Base-by-base conservation (phyloP, 441 rosid species). In the Oxalis stricta region DNA sequence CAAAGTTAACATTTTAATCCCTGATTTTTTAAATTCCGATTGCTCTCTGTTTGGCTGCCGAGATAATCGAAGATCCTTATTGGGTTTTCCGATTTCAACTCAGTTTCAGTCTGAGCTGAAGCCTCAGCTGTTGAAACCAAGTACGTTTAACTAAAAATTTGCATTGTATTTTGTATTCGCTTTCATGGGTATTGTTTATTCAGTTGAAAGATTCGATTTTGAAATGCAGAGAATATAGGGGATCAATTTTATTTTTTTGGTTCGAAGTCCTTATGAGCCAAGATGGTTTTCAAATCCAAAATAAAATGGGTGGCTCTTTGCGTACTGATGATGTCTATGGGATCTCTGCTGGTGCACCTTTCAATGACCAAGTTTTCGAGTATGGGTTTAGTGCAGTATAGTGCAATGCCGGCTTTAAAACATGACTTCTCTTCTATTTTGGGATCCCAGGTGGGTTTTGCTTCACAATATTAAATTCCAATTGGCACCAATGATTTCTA, bases 291-390 rank as follows among this genome's bases (percentile, higher is more conserved):
- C 66, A 79, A 75, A 72, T 85, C 96, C 26, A 85, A 76, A 66
- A 82, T 92, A 47, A 92, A 92, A 64, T 76, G 89, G 94, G 66
- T 82, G 40, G 89, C 92, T 46, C 66, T 87, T 0, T 55, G 80
- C 18, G 89, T 84, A 21, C 56, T 87, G 49, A 55, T 75, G 40
- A 58, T 92, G 44, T 92, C 99, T 15, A 63, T 73, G 48, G 93
- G 70, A 60, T 92, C 95, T 50, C 58, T 92, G 20, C 39, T 88
- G 63, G 58, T 71, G 60, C 99, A 84, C 57, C 83, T 87, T 24
- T 84, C 76, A 2, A 65, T 92, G 30, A 80, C 97, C 26, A 87
- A 84, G 80, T 63, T 70, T 62, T 79, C 99, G 4, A 53, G 68
- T 52, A 66, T 70, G 37, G 56, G 61, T 55, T 59, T 71, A 52